These are phyloP conservation scores for Globisporangium recalcitrans DNA, from an alignment of 352 stramenopile species.

Conservation along the genomic window DNA sequence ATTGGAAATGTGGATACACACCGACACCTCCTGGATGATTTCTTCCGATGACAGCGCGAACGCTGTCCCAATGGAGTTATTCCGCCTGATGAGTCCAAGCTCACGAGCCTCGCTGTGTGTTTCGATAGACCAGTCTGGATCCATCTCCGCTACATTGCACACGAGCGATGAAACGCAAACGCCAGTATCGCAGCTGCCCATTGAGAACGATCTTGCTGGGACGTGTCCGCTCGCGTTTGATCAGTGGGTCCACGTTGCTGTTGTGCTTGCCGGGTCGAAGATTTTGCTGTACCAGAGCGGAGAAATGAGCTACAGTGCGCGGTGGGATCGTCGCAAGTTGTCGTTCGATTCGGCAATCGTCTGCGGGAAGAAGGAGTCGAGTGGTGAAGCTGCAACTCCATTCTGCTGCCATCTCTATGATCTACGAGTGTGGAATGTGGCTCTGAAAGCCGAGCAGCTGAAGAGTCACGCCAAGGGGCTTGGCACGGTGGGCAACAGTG, in stretches of 20 bases:
- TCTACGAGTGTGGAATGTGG: conserved; percentile 57
- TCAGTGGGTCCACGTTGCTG: conserved; percentile 49
- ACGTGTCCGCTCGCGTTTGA: conserved; percentile 5
- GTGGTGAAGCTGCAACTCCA: not conserved
- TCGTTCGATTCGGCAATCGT: not conserved
- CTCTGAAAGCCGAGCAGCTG: conserved; percentile 48
- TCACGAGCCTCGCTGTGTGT: conserved; percentile 14
- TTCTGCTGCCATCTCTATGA: conserved; percentile 44
- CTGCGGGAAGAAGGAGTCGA: not conserved
- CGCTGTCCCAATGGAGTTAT: conserved; percentile 17
- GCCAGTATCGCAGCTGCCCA: not conserved
- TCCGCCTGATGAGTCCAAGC: conserved; percentile 18
- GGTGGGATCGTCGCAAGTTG: not conserved
- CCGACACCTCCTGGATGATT: not conserved
- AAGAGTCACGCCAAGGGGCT: conserved; percentile 46
- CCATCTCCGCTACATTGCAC: not conserved
- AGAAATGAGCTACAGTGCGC: conserved; percentile 9
- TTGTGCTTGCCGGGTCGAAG: conserved; percentile 39
- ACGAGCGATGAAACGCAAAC: not conserved
- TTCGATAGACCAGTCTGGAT: not conserved
- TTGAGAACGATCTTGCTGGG: not conserved
- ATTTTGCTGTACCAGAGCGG: conserved; percentile 40
- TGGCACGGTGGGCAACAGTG: conserved; percentile 20
- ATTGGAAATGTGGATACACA: conserved; percentile 49
- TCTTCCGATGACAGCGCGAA: not conserved